Evolutionary conservation across 768 basidiomycete genomes (phyloP), one percentile per base, ranked within the genome.

Genomic region (Infundibulicybe gibba): DNA sequence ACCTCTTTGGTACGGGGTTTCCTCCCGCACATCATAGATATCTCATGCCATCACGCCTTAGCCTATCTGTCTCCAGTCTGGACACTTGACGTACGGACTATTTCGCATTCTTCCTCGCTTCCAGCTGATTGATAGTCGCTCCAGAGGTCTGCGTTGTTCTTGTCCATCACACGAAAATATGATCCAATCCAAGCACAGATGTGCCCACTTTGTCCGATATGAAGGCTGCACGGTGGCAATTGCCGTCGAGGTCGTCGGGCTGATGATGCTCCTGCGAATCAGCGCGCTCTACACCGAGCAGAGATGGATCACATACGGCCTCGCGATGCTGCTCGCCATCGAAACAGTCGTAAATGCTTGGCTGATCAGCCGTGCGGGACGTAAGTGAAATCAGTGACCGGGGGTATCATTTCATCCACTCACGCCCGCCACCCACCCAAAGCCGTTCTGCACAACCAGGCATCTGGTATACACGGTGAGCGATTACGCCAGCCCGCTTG

Each of bases 191-290:
- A 32, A 16, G 19, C 43, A 8, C 37, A 75, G 75, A 39, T 77
- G 78, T 43, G 45, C 48, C 3, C 66, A 64, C 40, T 79, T 77
- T 49, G 69, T 78, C 25, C 68, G 71, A 13, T 78, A 72, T 44
- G 76, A 79, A 61, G 77, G 77, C 11, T 57, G 76, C 74, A 59
- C 76, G 63, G 75, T 75, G 1, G 67, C 75, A 32, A 72, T 75
- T 11, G 77, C 74, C 3, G 70, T 81, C 47, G 69, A 73, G 32
- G 60, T 76, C 25, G 71, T 76, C 1, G 77, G 70, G 4, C 50
- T 79, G 12, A 80, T 83, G 79, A 80, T 83, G 80, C 62, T 79
- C 14, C 53, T 81, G 4, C 76, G 81, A 21, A 63, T 76, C 47
- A 55, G 61, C 10, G 71, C 69, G 2, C 49, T 76, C 33, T 75